These are phyloP conservation scores for Colletotrichum navitas DNA, from an alignment of 2,329 filamentous ascomycete species.

Conservation along the genomic window DNA sequence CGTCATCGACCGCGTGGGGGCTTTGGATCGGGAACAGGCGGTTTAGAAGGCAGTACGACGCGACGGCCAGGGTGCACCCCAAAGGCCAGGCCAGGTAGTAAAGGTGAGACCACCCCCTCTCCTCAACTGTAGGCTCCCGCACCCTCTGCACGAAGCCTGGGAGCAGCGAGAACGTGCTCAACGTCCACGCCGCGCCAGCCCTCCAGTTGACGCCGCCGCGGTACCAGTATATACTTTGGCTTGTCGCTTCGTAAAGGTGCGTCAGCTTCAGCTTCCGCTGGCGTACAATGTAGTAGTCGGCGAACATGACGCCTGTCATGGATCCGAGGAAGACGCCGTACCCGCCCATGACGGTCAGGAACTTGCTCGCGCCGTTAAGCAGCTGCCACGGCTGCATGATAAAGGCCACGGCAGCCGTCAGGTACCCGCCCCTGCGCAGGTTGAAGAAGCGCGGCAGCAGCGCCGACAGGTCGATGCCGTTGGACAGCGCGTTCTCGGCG, in stretches of 20 bases:
- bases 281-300: slow-evolving; percentile 52
- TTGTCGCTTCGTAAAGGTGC: slow-evolving; percentile 48
- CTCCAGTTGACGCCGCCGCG: slow-evolving; percentile 45
- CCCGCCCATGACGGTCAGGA: slow-evolving; percentile 48
- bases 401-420: slow-evolving; percentile 43
- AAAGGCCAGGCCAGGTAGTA: slow-evolving; percentile 48
- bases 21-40: slow-evolving; percentile 43
- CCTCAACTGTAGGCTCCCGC: slow-evolving; percentile 34
- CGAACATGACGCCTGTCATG: slow-evolving; percentile 53
- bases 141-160: slow-evolving; percentile 46
- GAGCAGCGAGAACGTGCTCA: slow-evolving; percentile 44
- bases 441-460: slow-evolving; percentile 46
- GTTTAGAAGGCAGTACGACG: slow-evolving; percentile 43
- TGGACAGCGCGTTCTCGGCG: slow-evolving; percentile 43
- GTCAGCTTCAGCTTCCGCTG: slow-evolving; percentile 52
- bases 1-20: slow-evolving; percentile 44
- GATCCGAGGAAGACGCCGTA: slow-evolving; percentile 53
- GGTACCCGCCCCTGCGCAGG: slow-evolving; percentile 41
- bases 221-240: slow-evolving; percentile 46
- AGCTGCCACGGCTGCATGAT: slow-evolving; percentile 46
- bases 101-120: slow-evolving; percentile 46
- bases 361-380: slow-evolving; percentile 45
- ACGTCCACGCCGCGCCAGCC: slow-evolving; percentile 41
- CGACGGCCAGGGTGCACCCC: slow-evolving; percentile 43
- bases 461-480: slow-evolving; percentile 49